These are phyloP conservation scores for Oehlia diaphana DNA, from an alignment of 192 early-diverging fungal genomes.

Conservation along the genomic window DNA sequence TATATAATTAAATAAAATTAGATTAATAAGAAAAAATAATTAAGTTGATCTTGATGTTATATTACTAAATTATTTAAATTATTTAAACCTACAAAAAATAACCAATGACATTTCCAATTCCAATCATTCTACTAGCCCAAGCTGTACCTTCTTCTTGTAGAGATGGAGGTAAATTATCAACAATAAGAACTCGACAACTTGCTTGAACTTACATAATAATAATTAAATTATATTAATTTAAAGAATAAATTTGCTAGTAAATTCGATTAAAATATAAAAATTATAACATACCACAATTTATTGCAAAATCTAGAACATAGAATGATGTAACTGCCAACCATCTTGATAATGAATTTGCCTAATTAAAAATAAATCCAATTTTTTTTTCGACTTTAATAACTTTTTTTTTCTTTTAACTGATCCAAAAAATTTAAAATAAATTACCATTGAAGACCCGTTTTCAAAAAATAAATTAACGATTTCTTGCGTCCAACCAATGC, in stretches of 20 bases:
- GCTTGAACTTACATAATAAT: slow-evolving; percentile 68
- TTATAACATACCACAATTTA: slow-evolving; percentile 68
- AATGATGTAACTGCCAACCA: slow-evolving; percentile 77
- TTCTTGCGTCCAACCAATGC: slow-evolving; percentile 82
- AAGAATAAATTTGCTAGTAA: neutral
- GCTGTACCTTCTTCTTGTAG: slow-evolving; percentile 85
- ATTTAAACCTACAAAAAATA: slow-evolving; percentile 67
- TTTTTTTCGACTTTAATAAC: too few relatives aligned
- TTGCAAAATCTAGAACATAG: slow-evolving; percentile 90
- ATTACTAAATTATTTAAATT: too few relatives aligned
- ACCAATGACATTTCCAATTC: slow-evolving; percentile 81
- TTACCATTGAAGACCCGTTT: slow-evolving; percentile 33
- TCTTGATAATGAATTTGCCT: slow-evolving; percentile 48
- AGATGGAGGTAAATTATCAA: slow-evolving; percentile 76
- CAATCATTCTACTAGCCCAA: slow-evolving; percentile 87
- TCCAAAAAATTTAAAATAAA: neutral
- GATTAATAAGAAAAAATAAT: neutral
- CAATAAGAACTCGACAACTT: slow-evolving; percentile 79
- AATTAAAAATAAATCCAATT: neutral
- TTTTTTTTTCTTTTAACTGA: too few relatives aligned
- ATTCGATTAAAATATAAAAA: neutral
- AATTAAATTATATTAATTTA: neutral
- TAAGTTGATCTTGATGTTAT: neutral
- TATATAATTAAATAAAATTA: slow-evolving; percentile 3
- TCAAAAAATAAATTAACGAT: slow-evolving; percentile 45